Base-by-base conservation (phyloP, 208 protist species). In the Naegleria gruberi region DNA sequence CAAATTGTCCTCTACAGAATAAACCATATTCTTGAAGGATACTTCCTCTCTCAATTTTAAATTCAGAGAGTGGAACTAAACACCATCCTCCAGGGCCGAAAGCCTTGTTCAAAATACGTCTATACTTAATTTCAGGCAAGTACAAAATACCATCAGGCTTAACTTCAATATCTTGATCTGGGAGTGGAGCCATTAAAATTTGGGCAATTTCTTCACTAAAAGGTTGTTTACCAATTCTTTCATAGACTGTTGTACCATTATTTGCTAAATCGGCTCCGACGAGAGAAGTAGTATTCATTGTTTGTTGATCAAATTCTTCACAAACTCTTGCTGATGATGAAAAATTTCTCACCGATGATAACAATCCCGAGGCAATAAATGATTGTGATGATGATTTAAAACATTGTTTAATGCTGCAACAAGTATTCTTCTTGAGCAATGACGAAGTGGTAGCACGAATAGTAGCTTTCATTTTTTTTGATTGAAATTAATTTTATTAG, bases 101-200 rank as follows among this genome's bases (percentile, higher is more conserved):
- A 40, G 87, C 87, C 5, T 74, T 90, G 43, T 85, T 90, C 0
- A 90, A 37, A 84, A 90, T 90, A n/a, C 74, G 26, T 51, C 87
- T 45, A 45, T 90, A 90, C 15, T 90, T 84, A 41, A 90, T 90
- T 43, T 90, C 87, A 19, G 87, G 87, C 1, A 90, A 37, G 46
- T 90, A 90, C 40, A 90, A 40, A 37, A 84, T 84, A 74, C 47
- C 47, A n/a, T 89, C 41, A 41, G 86, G 86, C n/a, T 84, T 82
- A 41, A 90, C 47, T 17, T 90, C 87, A 51, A 90, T 55, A 55
- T 82, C 87, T 42, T 74, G 12, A 8, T 46, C 42, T 17, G 8
- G 12, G 8, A 90, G 4, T 15, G 87, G 87, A 10, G 43, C 43
- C 42, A 85, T 34, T 34, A 90, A 34, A 74, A 90, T 55, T 0